Evolutionary conservation across 2,329 filamentous ascomycete genomes (phyloP), one percentile per base, ranked within the genome.

Genomic region (Drechslerella dactyloides): DNA sequence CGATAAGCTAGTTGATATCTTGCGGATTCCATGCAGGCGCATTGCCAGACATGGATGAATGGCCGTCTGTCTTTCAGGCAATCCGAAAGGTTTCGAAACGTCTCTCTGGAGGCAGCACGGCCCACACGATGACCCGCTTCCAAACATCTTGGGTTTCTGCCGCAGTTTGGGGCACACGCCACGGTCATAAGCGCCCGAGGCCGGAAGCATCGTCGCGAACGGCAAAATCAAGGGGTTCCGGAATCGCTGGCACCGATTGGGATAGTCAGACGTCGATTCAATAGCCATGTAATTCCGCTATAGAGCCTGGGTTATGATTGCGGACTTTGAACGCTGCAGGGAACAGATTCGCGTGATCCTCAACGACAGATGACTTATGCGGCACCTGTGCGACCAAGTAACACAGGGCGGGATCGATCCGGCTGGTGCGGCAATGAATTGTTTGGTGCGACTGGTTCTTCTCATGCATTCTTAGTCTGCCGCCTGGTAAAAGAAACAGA

Each of bases 61-160:
- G 46, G 19, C 3, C 19, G 5, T 42, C 17, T 33, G 37, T 63
- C 65, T 59, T 70, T 63, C 27, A 57, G 19, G 48, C 64, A 62
- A 69, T 69, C 27, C 53, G 35, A 13, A 37, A 59, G 37, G 59
- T 70, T 70, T 70, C 66, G 59, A 70, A 64, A 64, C 66, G 60
- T 64, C 60, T 70, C 63, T 52, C 21, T 30, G 52, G 51, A 54
- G 65, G 62, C 65, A 53, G 58, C 23, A 69, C 30, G 58, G 53
- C 65, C 65, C 53, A 69, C 57, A 27, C 30, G 40, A 15, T 35
- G 42, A 42, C 42, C 58, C 42, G 51, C 58, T 62, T 33, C 52
- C 40, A 48, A 56, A 50, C 30, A 23, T 35, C 21, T 40, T 52
- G n/a, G 27, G 59, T 70, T 70, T 58, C 52, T 52, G 54, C 24